A percentile compares a stretch with the other conserved stretches of the same genome.
phyloP scores from a whole-genome alignment of 495 filamentous ascomycete genomes.

The Penicillium crystallinum region DNA sequence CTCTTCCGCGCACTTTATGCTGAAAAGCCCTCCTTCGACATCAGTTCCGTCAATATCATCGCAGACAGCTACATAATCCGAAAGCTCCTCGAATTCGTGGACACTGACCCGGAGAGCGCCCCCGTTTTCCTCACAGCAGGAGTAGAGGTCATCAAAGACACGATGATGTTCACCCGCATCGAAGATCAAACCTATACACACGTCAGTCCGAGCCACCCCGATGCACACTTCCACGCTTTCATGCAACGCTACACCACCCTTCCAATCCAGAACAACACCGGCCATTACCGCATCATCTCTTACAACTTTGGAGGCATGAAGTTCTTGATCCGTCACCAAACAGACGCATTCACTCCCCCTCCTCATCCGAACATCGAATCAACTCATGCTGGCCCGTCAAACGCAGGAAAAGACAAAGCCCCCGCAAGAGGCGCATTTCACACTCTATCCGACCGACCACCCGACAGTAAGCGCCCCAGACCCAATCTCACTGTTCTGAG shows the following conservation, averaged over 20 bases:
- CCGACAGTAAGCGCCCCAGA: too few relatives aligned
- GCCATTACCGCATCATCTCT: conserved; percentile 44
- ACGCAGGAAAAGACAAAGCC: too few relatives aligned
- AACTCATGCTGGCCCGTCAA: too few relatives aligned
- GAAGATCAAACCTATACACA: conserved; percentile 26
- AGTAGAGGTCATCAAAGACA: conserved; percentile 37
- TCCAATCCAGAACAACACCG: conserved; percentile 33
- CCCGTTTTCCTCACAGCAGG: conserved; percentile 33
- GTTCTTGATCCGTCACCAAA: background rate
- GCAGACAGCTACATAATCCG: conserved; percentile 52
- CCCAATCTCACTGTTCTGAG: background rate
- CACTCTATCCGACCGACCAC: too few relatives aligned
- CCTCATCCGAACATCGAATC: too few relatives aligned
- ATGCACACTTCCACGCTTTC: conserved; percentile 43
- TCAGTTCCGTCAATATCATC: conserved; percentile 39
- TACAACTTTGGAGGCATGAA: conserved; percentile 22
- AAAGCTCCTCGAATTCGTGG: conserved; percentile 45
- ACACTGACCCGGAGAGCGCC: conserved; percentile 15
- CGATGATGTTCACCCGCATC: conserved; percentile 36
- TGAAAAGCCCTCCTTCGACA: conserved; percentile 38
- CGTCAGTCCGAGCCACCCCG: conserved; percentile 32
- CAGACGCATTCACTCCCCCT: background rate
- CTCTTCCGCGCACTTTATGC: conserved; percentile 46
- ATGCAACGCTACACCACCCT: conserved; percentile 43
- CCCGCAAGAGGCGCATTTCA: too few relatives aligned